Percentiles rank a stretch among this genome's conserved stretches.
Evolutionary conservation across 805 yeast genomes (phyloP).

Genomic region (Ogataea allantospora): DNA sequence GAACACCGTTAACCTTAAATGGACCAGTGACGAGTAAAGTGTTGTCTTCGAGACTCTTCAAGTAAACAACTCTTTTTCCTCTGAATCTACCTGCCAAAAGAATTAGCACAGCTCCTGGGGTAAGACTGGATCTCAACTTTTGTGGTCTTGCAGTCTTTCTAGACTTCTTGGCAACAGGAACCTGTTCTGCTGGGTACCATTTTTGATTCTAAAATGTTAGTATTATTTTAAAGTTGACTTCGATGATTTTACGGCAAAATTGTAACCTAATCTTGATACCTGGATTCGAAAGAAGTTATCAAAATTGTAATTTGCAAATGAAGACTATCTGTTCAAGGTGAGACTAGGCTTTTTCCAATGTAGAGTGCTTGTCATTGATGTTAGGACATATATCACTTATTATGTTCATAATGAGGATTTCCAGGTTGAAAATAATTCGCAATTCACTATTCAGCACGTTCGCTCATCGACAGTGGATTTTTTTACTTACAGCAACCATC

Average conservation of each 20-base stretch:
- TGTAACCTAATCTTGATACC: too few relatives aligned
- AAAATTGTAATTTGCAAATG: too few relatives aligned
- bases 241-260: too few relatives aligned
- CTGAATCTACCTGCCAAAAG: constrained; percentile 99
- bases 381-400: too few relatives aligned
- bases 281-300: too few relatives aligned
- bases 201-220: constrained; percentile 55
- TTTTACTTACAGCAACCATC: constrained; percentile 34
- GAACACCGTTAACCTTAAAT: constrained; percentile 99
- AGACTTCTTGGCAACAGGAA: constrained; percentile 78
- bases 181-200: constrained; percentile 94
- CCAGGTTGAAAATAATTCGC: too few relatives aligned
- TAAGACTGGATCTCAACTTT: constrained; percentile 91
- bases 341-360: too few relatives aligned
- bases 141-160: constrained; percentile 93
- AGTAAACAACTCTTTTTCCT: constrained; percentile 99
- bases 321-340: too few relatives aligned
- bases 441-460: neutral
- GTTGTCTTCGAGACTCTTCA: constrained; percentile 96
- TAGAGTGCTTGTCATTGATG: too few relatives aligned
- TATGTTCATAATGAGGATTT: too few relatives aligned
- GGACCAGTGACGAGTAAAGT: constrained; percentile 97
- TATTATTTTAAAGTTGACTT: neutral
- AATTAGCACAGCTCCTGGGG: constrained; percentile 97
- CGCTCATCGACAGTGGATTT: neutral